phyloP scores from a whole-genome alignment of 768 basidiomycete genomes.

The Russula sp. region DNA sequence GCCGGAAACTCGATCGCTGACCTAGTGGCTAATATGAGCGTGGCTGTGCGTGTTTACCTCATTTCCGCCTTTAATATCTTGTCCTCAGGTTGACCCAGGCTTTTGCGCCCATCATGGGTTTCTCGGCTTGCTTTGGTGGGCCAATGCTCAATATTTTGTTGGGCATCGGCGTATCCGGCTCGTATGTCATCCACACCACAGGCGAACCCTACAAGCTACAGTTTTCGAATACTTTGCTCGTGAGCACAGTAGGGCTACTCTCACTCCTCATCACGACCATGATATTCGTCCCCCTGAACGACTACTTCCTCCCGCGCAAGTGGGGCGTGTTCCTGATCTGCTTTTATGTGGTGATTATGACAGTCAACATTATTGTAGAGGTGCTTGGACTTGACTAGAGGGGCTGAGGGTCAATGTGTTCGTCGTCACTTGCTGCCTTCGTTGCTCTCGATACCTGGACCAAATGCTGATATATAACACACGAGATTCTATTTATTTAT shows the following conservation, averaged over 20 bases:
- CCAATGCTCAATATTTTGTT: slow-evolving; percentile 91
- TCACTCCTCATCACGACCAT: slow-evolving; percentile 70
- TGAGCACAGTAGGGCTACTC: slow-evolving; percentile 81
- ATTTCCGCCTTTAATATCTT: neutral
- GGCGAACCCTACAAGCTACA: slow-evolving; percentile 63
- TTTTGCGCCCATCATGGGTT: slow-evolving; percentile 91
- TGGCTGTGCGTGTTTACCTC: slow-evolving; percentile 57
- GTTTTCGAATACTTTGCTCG: slow-evolving; percentile 79
- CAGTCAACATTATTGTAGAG: slow-evolving; percentile 76
- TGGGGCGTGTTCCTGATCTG: slow-evolving; percentile 82
- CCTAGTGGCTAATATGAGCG: slow-evolving; percentile 94
- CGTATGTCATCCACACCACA: slow-evolving; percentile 72
- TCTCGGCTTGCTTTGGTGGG: slow-evolving; percentile 92
- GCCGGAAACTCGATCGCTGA: slow-evolving; percentile 96
- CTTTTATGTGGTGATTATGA: slow-evolving; percentile 75
- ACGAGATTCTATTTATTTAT: neutral
- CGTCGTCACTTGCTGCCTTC: neutral
- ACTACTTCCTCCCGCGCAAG: slow-evolving; percentile 68
- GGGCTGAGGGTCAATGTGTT: slow-evolving; percentile 11
- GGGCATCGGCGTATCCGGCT: slow-evolving; percentile 89
- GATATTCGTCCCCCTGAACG: slow-evolving; percentile 81
- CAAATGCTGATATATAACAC: slow-evolving; percentile 11
- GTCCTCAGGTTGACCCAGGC: slow-evolving; percentile 41
- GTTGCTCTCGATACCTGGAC: neutral
- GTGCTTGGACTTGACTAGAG: slow-evolving; percentile 37